These are phyloP conservation scores for Ceratobasidium sp. DNA, from an alignment of 1,284 basidiomycete genomes.

Conservation along the genomic window DNA sequence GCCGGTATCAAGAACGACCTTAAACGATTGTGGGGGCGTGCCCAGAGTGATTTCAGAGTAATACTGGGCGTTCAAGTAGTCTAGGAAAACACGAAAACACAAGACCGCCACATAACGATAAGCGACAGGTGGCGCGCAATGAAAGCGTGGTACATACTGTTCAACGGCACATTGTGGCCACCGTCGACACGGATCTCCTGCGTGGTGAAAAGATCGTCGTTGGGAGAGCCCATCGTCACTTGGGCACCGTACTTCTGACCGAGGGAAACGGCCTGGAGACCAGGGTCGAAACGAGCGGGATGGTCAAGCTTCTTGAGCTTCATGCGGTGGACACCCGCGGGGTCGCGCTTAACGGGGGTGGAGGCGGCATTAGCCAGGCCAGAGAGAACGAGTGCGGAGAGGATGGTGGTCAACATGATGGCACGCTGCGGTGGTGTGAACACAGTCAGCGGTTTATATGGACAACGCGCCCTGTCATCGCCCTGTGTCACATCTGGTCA, in stretches of 20 bases:
- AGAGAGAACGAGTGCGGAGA: constrained; percentile 69
- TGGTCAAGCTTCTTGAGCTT: constrained; percentile 83
- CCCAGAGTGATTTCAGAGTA: constrained; percentile 91
- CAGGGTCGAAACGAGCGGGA: constrained; percentile 69
- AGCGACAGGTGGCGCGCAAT: constrained; percentile 27
- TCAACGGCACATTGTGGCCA: constrained; percentile 91
- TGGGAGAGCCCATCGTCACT: constrained; percentile 71
- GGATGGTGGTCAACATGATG: constrained; percentile 77
- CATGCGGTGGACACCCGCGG: constrained; percentile 77
- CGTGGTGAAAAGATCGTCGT: constrained; percentile 83
- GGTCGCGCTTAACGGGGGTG: constrained; percentile 49
- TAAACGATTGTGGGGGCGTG: constrained; percentile 84
- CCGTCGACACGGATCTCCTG: constrained; percentile 77
- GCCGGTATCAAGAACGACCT: constrained; percentile 90
- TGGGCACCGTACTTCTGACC: constrained; percentile 90
- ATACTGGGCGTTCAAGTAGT: constrained; percentile 99
- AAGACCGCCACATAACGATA: constrained; percentile 29
- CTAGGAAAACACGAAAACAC: constrained; percentile 58
- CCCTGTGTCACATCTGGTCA: constrained; percentile 28
- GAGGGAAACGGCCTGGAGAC: constrained; percentile 79
- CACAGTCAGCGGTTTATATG: constrained; percentile 13
- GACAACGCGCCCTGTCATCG: background rate
- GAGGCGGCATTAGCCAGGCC: constrained; percentile 73
- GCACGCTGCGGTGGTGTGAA: constrained; percentile 53
- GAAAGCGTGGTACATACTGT: constrained; percentile 72